Evolutionary conservation across 1,139 yeast genomes (phyloP).

Genomic region (Saccharomycopsis hybrid): DNA sequence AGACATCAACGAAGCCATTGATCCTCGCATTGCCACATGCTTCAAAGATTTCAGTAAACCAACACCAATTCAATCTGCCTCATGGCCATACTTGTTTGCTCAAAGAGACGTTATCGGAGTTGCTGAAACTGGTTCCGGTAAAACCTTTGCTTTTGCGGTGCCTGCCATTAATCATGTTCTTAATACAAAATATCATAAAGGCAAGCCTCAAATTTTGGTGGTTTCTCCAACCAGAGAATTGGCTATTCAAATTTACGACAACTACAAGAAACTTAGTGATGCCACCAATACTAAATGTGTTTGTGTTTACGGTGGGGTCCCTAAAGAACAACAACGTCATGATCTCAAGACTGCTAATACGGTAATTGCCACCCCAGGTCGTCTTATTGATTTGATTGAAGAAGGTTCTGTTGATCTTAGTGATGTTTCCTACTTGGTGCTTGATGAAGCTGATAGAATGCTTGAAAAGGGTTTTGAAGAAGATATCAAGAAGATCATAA

Average conservation of each 20-base stretch:
- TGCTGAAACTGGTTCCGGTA: slow-evolving; percentile 98
- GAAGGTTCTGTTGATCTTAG: slow-evolving; percentile 78
- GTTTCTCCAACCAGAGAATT: slow-evolving; percentile 97
- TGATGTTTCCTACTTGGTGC: slow-evolving; percentile 67
- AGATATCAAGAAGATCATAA: slow-evolving; percentile 80
- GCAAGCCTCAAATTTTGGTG: slow-evolving; percentile 64
- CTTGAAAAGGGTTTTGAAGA: slow-evolving; percentile 95
- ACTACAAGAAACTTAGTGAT: slow-evolving; percentile 60
- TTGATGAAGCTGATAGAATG: slow-evolving; percentile 99
- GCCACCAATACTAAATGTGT: slow-evolving; percentile 62
- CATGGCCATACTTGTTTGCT: slow-evolving; percentile 87
- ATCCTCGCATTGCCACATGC: slow-evolving; percentile 47
- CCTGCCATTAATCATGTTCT: slow-evolving; percentile 81
- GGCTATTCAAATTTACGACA: slow-evolving; percentile 90
- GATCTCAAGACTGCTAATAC: slow-evolving; percentile 59
- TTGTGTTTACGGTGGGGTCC: slow-evolving; percentile 95
- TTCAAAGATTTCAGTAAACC: slow-evolving; percentile 76
- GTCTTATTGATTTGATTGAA: slow-evolving; percentile 82
- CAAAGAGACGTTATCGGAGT: slow-evolving; percentile 92
- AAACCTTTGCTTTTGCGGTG: slow-evolving; percentile 94
- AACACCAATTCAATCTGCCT: slow-evolving; percentile 93
- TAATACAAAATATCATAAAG: slow-evolving; percentile 25
- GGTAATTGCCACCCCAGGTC: slow-evolving; percentile 96
- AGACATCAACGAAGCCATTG: slow-evolving; percentile 43
- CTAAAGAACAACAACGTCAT: slow-evolving; percentile 83